Conservation (phyloP, 176 grass and related monocot genomes). For the Tillandsia fasciculata region DNA sequence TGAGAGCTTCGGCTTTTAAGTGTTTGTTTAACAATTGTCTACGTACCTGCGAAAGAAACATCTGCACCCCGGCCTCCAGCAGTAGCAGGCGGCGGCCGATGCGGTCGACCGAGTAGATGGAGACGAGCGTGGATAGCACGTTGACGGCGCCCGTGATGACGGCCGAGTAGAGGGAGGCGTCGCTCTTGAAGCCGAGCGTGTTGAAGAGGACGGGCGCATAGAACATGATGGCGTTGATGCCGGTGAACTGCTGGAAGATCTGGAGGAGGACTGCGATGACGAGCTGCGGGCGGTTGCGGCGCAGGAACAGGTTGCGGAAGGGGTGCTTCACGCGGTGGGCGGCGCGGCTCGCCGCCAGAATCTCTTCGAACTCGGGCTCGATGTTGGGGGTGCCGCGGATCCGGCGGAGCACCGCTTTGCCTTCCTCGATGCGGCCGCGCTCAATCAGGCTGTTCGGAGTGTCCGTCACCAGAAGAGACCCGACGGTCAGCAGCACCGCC, state of each 20-base stretch:
- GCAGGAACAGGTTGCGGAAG: conserved; percentile 72
- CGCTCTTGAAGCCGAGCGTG: conserved; percentile 82
- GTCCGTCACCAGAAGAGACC: conserved; percentile 61
- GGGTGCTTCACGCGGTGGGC: conserved; percentile 88
- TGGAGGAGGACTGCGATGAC: conserved; percentile 80
- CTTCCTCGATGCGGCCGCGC: conserved; percentile 60
- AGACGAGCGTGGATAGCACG: conserved; percentile 81
- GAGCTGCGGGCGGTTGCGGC: conserved; percentile 61
- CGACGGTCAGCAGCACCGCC: conserved; percentile 56
- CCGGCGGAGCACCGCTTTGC: conserved; percentile 54
- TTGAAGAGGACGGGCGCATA: conserved; percentile 92
- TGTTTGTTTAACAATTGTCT: too few relatives aligned
- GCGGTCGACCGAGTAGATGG: conserved; percentile 77
- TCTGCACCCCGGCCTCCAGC: conserved; percentile 92
- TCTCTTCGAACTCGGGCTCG: conserved; percentile 80
- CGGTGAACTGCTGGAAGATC: conserved; percentile 94
- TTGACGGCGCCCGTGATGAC: conserved; percentile 87
- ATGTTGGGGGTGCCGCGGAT: conserved; percentile 76
- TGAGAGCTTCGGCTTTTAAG: too few relatives aligned
- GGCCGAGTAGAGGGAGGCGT: conserved; percentile 77
- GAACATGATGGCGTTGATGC: conserved; percentile 99
- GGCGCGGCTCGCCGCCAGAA: conserved; percentile 64
- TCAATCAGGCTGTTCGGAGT: conserved; percentile 90
- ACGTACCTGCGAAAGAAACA: conserved; percentile 66
- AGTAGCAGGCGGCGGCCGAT: conserved; percentile 66